These are phyloP conservation scores for Anthostomella pinea DNA, from an alignment of 2,329 filamentous ascomycete species.

Conservation along the genomic window DNA sequence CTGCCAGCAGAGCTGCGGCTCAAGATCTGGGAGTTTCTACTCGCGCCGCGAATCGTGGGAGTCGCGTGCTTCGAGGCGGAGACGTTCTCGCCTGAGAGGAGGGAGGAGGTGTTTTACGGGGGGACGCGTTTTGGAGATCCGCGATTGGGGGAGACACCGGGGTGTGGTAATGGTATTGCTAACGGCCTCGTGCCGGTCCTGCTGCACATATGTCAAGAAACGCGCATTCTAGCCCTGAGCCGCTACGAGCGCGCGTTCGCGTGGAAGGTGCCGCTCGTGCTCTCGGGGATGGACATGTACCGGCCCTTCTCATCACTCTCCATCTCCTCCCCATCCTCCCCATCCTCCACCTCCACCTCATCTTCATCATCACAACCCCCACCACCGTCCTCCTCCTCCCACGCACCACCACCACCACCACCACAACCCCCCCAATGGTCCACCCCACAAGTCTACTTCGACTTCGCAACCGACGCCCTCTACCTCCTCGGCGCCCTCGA, in stretches of 20 bases:
- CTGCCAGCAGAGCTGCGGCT: conserved; percentile 48
- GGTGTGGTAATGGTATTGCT: too few species aligned
- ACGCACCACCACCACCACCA: not conserved
- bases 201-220: conserved; percentile 43
- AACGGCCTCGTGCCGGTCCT: conserved; percentile 38
- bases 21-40: conserved; percentile 44
- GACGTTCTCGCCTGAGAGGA: too few species aligned
- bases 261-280: conserved; percentile 44
- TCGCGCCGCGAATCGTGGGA: conserved; percentile 44
- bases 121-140: too few species aligned
- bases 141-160: too few species aligned
- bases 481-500: conserved; percentile 48
- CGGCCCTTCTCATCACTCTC: not conserved
- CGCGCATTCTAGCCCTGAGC: conserved; percentile 38
- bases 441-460: conserved; percentile 44
- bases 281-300: conserved; percentile 20
- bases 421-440: conserved; percentile 30
- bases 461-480: conserved; percentile 45
- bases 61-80: conserved; percentile 38
- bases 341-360: conserved; percentile 1
- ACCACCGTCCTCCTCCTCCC: not conserved
- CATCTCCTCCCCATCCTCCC: conserved; percentile 8
- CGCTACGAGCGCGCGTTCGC: conserved; percentile 47
- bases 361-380: not conserved
- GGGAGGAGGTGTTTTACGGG: too few species aligned